Base-by-base conservation (phyloP, 192 early-diverging fungal genomes). In the Podila clonocystis region DNA sequence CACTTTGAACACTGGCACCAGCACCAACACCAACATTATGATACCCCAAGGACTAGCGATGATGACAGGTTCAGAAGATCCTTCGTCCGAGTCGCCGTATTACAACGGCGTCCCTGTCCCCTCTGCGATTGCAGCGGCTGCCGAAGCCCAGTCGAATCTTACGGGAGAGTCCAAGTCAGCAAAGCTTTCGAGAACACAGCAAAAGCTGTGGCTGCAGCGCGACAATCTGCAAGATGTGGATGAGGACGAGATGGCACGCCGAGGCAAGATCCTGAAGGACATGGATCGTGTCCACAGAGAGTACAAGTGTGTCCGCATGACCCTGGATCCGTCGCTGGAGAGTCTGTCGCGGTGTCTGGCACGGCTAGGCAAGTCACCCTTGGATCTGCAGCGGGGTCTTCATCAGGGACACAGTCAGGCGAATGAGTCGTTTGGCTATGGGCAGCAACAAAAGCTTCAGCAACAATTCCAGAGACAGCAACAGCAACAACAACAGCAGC, bases 231-330 rank as follows among this genome's bases (percentile, higher is more conserved):
- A 73, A 2, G 77, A 73, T 9, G 71, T 80, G 57, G 62, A 80
- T 22, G 66, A 80, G 31, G 7, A 62, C 4, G 52, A 65, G 30
- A 64, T 72, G 57, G 48, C 50, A 1, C 65, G 52, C 4, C 77
- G 77, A 0, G 67, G 31, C 0, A 72, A 59, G 29, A 12, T 41
- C 0, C n/a, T 55, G 20, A 20, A 22, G 9, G 77, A 72, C 12
- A 72, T 68, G 70, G 77, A 80, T 0, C 22, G 70, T 28, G 58
- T 73, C n/a, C 77, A 80, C 17, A 36, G 67, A 12, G 77, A 80
- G 31, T 80, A 69, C 34, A 49, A 65, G 12, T 63, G 65, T 61
- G 30, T 80, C 0, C 60, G 67, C 5, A 38, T 73, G 62, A 68
- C 45, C 15, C 20, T 45, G 19, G 77, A 80, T 59, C 77, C 77